A percentile compares a stretch with the other conserved stretches of the same genome.
phyloP scores from a whole-genome alignment of 1,139 yeast genomes.

The Eremothecium cymbalariae region DNA sequence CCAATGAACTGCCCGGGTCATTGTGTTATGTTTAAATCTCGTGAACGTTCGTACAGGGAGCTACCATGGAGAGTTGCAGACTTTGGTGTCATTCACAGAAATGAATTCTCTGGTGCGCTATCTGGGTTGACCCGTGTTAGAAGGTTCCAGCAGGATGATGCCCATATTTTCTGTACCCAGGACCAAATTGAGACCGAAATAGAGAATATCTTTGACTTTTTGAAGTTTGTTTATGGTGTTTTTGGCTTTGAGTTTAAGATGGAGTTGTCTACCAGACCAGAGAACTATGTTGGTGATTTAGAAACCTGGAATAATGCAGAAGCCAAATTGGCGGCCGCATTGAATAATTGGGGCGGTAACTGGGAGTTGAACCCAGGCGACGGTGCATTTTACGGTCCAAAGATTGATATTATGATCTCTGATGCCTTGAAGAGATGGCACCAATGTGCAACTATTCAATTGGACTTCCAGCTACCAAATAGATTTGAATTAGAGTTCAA shows the following conservation, averaged over 20 bases:
- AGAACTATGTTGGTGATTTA: slow-evolving; percentile 76
- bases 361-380: slow-evolving; percentile 95
- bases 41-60: slow-evolving; percentile 89
- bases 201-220: slow-evolving; percentile 67
- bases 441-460: slow-evolving; percentile 96
- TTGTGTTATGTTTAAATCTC: slow-evolving; percentile 76
- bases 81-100: slow-evolving; percentile 91
- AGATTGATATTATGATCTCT: slow-evolving; percentile 87
- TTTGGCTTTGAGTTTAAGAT: slow-evolving; percentile 85
- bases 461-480: slow-evolving; percentile 93
- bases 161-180: slow-evolving; percentile 89
- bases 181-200: slow-evolving; percentile 85
- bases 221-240: slow-evolving; percentile 68
- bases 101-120: slow-evolving; percentile 87
- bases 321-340: slow-evolving; percentile 60
- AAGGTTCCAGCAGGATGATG: slow-evolving; percentile 98
- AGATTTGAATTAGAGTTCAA: slow-evolving; percentile 85
- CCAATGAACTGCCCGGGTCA: slow-evolving; percentile 99
- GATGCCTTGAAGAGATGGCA: slow-evolving; percentile 92
- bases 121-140: slow-evolving; percentile 92
- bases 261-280: slow-evolving; percentile 93
- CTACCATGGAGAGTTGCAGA: slow-evolving; percentile 96
- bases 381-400: slow-evolving; percentile 99
- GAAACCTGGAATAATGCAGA: slow-evolving; percentile 91
- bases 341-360: slow-evolving; percentile 67